A percentile compares a stretch with the other conserved stretches of the same genome.
Conservation (phyloP, 306 rosid species). For the Begonia masoniana region DNA sequence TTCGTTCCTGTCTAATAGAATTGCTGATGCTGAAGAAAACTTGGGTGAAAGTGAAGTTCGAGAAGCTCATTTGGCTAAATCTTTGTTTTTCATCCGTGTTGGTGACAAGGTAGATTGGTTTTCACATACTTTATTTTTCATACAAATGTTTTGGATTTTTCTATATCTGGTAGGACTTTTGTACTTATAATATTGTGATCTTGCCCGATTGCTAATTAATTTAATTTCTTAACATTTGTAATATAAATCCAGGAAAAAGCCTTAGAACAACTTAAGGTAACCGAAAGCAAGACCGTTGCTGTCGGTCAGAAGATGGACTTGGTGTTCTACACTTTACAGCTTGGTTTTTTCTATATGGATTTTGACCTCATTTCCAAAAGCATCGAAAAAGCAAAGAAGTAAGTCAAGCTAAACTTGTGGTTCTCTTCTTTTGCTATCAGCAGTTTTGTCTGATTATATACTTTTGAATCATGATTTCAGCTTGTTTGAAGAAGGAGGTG, state of each 20-base stretch:
- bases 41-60: slow-evolving; percentile 99
- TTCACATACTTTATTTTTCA: slow-evolving; percentile 3
- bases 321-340: slow-evolving; percentile 79
- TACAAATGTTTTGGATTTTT: neutral
- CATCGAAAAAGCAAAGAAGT: slow-evolving; percentile 90
- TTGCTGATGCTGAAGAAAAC: slow-evolving; percentile 96
- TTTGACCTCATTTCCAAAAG: slow-evolving; percentile 92
- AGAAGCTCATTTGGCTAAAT: slow-evolving; percentile 94
- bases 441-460: slow-evolving; percentile 14
- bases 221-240: slow-evolving; percentile 4
- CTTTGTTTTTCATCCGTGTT: slow-evolving; percentile 74
- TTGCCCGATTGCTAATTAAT: neutral
- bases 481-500: slow-evolving; percentile 99
- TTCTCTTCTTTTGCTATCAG: slow-evolving; percentile 9
- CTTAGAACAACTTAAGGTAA: slow-evolving; percentile 81
- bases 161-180: neutral
- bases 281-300: slow-evolving; percentile 93
- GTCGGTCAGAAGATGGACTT: slow-evolving; percentile 98
- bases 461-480: slow-evolving; percentile 21
- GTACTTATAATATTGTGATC: neutral
- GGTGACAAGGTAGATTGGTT: slow-evolving; percentile 67
- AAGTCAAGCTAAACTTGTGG: slow-evolving; percentile 8
- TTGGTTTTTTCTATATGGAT: slow-evolving; percentile 92
- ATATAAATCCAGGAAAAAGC: slow-evolving; percentile 60
- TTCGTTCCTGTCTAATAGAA: slow-evolving; percentile 31